Base-by-base conservation (phyloP, 2,329 filamentous ascomycete genomes). In the Hyphodiscus sp. region DNA sequence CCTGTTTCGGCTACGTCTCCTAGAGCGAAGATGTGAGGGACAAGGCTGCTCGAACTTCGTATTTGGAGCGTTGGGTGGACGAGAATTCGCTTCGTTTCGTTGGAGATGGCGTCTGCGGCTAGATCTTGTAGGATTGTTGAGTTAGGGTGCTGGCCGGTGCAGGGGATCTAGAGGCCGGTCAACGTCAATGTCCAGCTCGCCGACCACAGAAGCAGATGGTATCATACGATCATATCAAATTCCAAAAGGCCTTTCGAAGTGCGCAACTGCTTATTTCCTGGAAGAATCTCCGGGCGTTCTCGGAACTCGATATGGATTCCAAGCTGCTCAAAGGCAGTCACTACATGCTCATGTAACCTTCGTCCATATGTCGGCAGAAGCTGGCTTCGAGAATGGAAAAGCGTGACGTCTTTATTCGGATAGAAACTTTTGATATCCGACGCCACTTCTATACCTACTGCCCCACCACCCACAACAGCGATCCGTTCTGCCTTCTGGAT, bases 1-100 rank as follows among this genome's bases (percentile, higher is more conserved):
- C 68, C 67, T n/a, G 70, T 70, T 11, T 74, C 72, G 11, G 77
- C 73, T 19, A 81, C 74, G 59, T 81, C 78, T 8, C 78, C 79
- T 0, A 76, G 64, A 0, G 77, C 76, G 59, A 77, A 81, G 15
- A 81, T 70, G 41, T 73, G 65, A 2, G 43, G 16, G 13, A 18
- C 30, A 26, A 16, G 46, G 7, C 16, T 50, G 29, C 7, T 33
- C 7, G 7, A 8, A 20, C 18, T n/a, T 6, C 56, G 46, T 8
- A 80, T 59, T 51, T 80, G 77, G 9, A 81, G 65, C 0, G 73
- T 77, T 1, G 70, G 65, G 15, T 68, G 61, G 5, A 80, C 73
- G 1, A 66, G 63, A 46, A 77, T 71, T 20, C 51, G 41, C 2
- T 53, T 53, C 16, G 47, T 63, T 33, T 33, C 13, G 45, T 55